phyloP scores from a whole-genome alignment of 805 yeast genomes.

The Kodamaea jinghongensis region DNA sequence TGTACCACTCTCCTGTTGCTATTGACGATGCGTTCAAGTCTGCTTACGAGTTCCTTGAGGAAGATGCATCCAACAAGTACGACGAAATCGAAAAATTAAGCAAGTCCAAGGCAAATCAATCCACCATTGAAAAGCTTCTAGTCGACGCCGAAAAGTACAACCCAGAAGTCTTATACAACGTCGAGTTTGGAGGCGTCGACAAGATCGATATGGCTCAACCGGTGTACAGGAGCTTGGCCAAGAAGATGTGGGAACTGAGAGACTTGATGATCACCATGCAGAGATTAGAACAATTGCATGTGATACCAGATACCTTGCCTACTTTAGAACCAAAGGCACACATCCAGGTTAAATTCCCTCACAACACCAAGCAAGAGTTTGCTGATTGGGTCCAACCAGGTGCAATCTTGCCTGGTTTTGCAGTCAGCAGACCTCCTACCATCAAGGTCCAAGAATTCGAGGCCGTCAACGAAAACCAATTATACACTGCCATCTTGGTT shows the following conservation, averaged over 20 bases:
- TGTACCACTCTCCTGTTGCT: constrained; percentile 67
- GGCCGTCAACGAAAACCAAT: constrained; percentile 41
- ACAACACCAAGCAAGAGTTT: constrained; percentile 51
- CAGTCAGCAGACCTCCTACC: constrained; percentile 73
- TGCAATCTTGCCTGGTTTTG: constrained; percentile 63
- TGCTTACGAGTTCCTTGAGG: constrained; percentile 59
- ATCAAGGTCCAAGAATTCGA: constrained; percentile 73
- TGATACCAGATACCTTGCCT: constrained; percentile 92
- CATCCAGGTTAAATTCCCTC: constrained; percentile 72
- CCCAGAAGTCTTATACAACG: constrained; percentile 82
- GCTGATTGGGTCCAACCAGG: constrained; percentile 82
- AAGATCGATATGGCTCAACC: constrained; percentile 68
- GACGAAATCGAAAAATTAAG: constrained; percentile 32
- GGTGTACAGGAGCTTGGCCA: constrained; percentile 69
- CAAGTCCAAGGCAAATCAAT: constrained; percentile 18
- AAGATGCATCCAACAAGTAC: constrained; percentile 45
- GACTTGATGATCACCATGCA: constrained; percentile 84
- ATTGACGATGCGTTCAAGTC: constrained; percentile 69
- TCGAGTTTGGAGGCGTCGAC: constrained; percentile 42
- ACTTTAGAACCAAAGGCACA: constrained; percentile 80
- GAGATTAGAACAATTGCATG: constrained; percentile 78
- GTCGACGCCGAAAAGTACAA: constrained; percentile 68
- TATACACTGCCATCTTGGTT: constrained; percentile 76
- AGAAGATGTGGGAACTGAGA: constrained; percentile 68
- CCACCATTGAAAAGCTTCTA: constrained; percentile 29